A percentile compares a stretch with the other conserved stretches of the same genome.
Conservation (phyloP, 164 flowering plant genomes). For the Piper betle region DNA sequence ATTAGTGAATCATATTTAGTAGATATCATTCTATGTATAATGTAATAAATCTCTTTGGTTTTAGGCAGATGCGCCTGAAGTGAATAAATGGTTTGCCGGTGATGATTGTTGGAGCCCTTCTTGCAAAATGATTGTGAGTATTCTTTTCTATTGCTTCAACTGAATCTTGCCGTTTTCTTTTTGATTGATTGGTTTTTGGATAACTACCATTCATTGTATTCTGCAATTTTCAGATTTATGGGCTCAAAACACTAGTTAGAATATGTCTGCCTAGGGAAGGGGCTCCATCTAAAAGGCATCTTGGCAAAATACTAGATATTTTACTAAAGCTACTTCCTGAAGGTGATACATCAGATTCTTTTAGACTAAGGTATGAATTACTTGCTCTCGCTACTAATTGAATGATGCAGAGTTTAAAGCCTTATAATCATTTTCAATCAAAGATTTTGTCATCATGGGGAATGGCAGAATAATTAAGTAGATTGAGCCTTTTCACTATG, state of each 20-base stretch:
- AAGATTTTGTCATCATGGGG: too few relatives aligned
- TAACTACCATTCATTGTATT: background rate
- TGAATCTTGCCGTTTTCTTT: background rate
- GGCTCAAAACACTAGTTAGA: constrained; percentile 68
- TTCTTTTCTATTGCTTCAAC: background rate
- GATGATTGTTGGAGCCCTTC: constrained; percentile 25
- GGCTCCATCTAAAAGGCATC: constrained; percentile 21
- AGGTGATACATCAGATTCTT: constrained; percentile 20
- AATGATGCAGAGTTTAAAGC: background rate
- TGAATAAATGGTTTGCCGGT: constrained; percentile 11
- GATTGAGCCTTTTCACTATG: too few relatives aligned
- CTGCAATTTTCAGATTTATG: constrained; percentile 49
- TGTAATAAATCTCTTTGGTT: background rate
- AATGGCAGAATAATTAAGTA: too few relatives aligned
- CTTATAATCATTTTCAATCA: background rate
- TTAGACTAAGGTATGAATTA: constrained; percentile 28
- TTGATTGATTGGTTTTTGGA: background rate
- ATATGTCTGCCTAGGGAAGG: constrained; percentile 52
- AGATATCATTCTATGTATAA: too few relatives aligned
- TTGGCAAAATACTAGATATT: constrained; percentile 31
- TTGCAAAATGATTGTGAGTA: constrained; percentile 50
- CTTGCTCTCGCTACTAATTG: background rate
- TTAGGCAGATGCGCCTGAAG: constrained; percentile 27
- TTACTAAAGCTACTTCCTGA: constrained; percentile 38
- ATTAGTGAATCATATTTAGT: too few relatives aligned